A percentile compares a stretch with the other conserved stretches of the same genome.
phyloP scores from a whole-genome alignment of 192 early-diverging fungal genomes.

The Coemansia sp. region DNA sequence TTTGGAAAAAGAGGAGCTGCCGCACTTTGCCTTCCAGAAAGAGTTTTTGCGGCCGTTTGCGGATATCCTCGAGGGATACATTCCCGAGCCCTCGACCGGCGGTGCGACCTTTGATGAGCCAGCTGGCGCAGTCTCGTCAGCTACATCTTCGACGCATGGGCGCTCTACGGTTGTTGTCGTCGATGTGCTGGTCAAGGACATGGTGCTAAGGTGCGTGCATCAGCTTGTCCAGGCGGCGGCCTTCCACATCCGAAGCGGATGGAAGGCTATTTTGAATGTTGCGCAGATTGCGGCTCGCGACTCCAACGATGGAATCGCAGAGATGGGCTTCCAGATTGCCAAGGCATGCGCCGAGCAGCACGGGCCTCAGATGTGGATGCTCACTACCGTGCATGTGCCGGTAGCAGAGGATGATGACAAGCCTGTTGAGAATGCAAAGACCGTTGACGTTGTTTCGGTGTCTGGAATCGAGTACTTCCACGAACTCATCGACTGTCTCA shows the following conservation, averaged over 20 bases:
- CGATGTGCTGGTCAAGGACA: constrained; percentile 59
- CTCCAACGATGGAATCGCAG: constrained; percentile 62
- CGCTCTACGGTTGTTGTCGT: constrained; percentile 7
- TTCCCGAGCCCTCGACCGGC: constrained; percentile 45
- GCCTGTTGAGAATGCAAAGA: too few relatives aligned
- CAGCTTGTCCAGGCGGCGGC: constrained; percentile 73
- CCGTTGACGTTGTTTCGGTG: constrained; percentile 19
- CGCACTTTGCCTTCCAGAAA: constrained; percentile 90
- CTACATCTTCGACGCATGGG: neutral
- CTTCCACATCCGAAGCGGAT: constrained; percentile 76
- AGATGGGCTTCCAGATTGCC: constrained; percentile 65
- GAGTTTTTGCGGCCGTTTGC: constrained; percentile 92
- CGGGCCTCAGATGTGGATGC: constrained; percentile 33
- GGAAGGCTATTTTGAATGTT: constrained; percentile 66
- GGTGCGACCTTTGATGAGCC: neutral
- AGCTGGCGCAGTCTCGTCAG: too few relatives aligned
- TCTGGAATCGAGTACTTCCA: constrained; percentile 45
- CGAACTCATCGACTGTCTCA: constrained; percentile 44
- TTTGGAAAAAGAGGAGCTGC: constrained; percentile 90
- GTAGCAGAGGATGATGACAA: neutral
- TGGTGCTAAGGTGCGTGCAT: constrained; percentile 73
- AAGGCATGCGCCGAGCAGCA: constrained; percentile 40
- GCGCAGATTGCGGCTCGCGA: constrained; percentile 65
- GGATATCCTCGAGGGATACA: constrained; percentile 70
- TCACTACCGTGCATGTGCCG: constrained; percentile 2